Evolutionary conservation across 371 early-diverging fungal species (phyloP).

Genomic region (Umbelopsis sp.): DNA sequence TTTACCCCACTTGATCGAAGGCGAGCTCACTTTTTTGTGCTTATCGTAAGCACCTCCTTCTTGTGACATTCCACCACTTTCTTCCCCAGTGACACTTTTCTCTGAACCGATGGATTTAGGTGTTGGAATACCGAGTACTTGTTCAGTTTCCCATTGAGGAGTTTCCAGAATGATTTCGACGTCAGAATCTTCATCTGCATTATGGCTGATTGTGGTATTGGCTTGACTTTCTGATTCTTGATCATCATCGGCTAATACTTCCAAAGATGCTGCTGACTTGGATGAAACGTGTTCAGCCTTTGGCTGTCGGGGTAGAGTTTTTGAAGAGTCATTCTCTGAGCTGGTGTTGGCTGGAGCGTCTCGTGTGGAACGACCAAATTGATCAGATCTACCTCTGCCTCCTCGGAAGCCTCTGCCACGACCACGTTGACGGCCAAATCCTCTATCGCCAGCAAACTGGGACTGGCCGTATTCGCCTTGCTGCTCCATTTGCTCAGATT

Average conservation of each 20-base stretch:
- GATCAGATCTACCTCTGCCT: conserved; percentile 14
- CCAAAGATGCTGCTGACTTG: too few relatives aligned
- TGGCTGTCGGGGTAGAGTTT: background rate
- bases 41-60: background rate
- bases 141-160: conserved; percentile 29
- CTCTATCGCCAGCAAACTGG: background rate
- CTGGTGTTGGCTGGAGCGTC: background rate
- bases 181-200: conserved; percentile 39
- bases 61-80: background rate
- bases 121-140: conserved; percentile 33
- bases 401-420: background rate
- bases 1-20: background rate
- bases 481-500: conserved; percentile 19
- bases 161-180: conserved; percentile 45
- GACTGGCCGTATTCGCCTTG: background rate
- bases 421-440: background rate
- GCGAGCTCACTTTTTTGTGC: background rate
- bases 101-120: conserved; percentile 20
- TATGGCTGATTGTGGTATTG: background rate
- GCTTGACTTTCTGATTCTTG: conserved; percentile 20
- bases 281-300: background rate
- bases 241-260: background rate
- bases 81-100: conserved; percentile 8
- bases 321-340: background rate
- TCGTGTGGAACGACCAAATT: conserved; percentile 16